Evolutionary conservation across 1,284 basidiomycete species (phyloP).

Genomic region (Pulchroboletus neoregius): DNA sequence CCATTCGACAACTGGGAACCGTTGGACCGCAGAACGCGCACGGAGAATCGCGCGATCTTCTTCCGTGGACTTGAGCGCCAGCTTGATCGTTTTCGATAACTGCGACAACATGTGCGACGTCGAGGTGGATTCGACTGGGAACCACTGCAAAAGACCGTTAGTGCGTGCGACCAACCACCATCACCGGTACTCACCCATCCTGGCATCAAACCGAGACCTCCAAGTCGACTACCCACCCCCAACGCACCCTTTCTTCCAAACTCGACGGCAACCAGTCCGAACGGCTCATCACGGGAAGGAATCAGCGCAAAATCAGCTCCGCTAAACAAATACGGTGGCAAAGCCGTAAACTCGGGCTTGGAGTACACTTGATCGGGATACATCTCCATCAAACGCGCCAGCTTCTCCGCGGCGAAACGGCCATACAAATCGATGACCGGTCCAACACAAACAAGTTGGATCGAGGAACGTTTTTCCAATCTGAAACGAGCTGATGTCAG

Average conservation of each 20-base stretch:
- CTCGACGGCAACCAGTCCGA: conserved; percentile 91
- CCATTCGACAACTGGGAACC: conserved; percentile 96
- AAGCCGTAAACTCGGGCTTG: conserved; percentile 89
- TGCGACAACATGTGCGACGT: conserved; percentile 95
- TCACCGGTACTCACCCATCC: conserved; percentile 72
- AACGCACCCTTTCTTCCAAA: conserved; percentile 94
- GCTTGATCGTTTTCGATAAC: conserved; percentile 88
- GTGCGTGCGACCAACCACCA: background rate
- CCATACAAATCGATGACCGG: conserved; percentile 94
- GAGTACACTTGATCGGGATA: conserved; percentile 91
- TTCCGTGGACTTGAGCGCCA: conserved; percentile 85
- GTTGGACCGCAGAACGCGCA: conserved; percentile 87
- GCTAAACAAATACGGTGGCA: conserved; percentile 90
- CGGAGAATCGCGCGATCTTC: conserved; percentile 89
- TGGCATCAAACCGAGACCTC: conserved; percentile 93
- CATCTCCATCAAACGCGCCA: conserved; percentile 88
- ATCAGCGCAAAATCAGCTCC: conserved; percentile 93
- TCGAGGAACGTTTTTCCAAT: conserved; percentile 78
- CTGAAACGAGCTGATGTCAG: conserved; percentile 36
- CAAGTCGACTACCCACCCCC: conserved; percentile 87
- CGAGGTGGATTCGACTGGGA: conserved; percentile 88
- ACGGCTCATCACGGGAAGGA: conserved; percentile 91
- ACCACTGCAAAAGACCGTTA: conserved; percentile 59
- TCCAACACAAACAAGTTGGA: conserved; percentile 85
- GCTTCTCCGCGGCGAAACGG: conserved; percentile 89